A percentile compares a stretch with the other conserved stretches of the same genome.
Conservation (phyloP, 2,329 filamentous ascomycete species). For the Monosporascus cannonballus region DNA sequence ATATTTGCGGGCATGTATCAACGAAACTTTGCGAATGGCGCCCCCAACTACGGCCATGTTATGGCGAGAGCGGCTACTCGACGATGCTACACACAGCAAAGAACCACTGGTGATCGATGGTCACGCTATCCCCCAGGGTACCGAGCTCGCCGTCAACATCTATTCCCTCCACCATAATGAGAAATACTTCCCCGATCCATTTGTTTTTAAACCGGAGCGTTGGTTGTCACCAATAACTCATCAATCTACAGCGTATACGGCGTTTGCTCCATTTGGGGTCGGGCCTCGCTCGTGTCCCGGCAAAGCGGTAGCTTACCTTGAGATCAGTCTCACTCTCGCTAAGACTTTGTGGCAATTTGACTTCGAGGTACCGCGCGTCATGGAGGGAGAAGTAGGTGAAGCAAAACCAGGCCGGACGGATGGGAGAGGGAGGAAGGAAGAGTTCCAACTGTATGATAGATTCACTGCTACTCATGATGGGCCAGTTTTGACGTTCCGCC, state of each 20-base stretch:
- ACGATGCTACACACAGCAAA: not conserved
- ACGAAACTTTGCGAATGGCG: not conserved
- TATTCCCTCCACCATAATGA: constrained; percentile 37
- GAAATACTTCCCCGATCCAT: constrained; percentile 33
- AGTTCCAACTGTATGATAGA: constrained; percentile 2
- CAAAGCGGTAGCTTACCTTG: not conserved
- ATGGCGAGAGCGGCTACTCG: not conserved
- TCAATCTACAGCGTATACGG: not conserved
- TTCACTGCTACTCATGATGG: constrained; percentile 1
- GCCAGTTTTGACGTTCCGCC: constrained; percentile 1
- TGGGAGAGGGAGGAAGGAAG: not conserved
- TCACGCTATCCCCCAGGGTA: constrained; percentile 2
- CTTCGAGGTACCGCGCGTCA: constrained; percentile 19
- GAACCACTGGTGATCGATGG: not conserved
- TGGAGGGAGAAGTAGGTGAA: not conserved
- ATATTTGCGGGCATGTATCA: not conserved
- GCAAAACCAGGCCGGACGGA: not conserved
- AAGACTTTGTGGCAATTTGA: constrained; percentile 2
- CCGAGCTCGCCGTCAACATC: constrained; percentile 30
- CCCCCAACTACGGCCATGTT: not conserved
- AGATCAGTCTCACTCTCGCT: not conserved
- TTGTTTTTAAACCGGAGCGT: constrained; percentile 34
- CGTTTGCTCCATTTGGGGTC: not conserved
- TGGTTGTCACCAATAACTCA: constrained; percentile 26
- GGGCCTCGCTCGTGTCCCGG: not conserved